Base-by-base conservation (phyloP, 345 rosid species). In the Trapa incisa region DNA sequence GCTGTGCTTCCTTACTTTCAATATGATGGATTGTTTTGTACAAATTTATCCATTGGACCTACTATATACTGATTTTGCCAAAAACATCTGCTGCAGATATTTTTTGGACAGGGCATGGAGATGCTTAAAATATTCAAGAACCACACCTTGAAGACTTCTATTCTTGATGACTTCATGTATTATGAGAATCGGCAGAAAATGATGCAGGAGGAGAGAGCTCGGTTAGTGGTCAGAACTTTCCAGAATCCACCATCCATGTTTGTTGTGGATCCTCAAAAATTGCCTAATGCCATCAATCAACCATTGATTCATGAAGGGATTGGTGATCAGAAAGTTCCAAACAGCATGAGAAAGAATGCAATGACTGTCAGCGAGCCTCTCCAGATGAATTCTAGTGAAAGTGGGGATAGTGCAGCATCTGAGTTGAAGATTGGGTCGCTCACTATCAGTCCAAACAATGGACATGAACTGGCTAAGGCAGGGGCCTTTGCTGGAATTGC, bases 171-270 rank as follows among this genome's bases (percentile, higher is more conserved):
- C 76, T 94, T 94, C 52, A 65, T 73, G 79, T 94, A 79, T 60
- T 94, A 94, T 45, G 99, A 94, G 77, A 81, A 77, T 70, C 92
- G 96, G 4, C 87, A 91, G 83, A 89, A 82, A 75, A 66, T 84
- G 70, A 83, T 94, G 88, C 87, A 78, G 71, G 92, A 89, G 71
- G 97, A 86, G 85, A 91, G 87, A 75, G 80, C 76, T 47, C 81
- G 84, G 73, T 68, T 71, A 56, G 47, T 75, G 1, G 67, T 78
- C 69, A 82, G 78, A 74, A 81, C 83, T 64, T 81, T 83, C 67
- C 78, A 53, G 15, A 64, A 70, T 68, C 83, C 92, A 8, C 75
- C 74, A 64, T 70, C 79, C 9, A 63, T 78, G 47, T 70, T 80
- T 41, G 74, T 83, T 65, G 68, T 83, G n/a, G 84, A 74, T 74